Conservation (phyloP, 2,329 filamentous ascomycete genomes). For the Thermoascus crustaceus region DNA sequence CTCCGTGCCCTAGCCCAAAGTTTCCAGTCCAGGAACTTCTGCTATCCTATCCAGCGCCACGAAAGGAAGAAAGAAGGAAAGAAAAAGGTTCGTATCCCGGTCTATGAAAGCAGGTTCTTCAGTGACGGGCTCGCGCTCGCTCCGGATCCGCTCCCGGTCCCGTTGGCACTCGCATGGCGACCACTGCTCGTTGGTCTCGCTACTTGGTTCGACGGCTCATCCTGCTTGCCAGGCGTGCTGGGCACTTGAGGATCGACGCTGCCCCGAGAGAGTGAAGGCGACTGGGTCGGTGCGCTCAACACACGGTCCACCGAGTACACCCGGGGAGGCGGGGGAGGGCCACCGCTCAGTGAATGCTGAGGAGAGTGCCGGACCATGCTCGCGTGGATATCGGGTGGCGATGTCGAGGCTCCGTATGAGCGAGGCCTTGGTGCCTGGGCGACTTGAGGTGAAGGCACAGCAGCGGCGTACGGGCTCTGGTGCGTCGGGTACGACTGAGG, state of each 20-base stretch:
- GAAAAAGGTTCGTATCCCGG: neutral
- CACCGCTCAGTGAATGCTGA: slow-evolving; percentile 28
- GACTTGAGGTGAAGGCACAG: slow-evolving; percentile 26
- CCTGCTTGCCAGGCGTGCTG: slow-evolving; percentile 22
- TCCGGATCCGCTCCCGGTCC: slow-evolving; percentile 34
- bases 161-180: slow-evolving; percentile 14
- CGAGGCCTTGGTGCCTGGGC: slow-evolving; percentile 23
- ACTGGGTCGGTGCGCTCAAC: slow-evolving; percentile 25
- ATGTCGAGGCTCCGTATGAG: slow-evolving; percentile 29
- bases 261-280: slow-evolving; percentile 27
- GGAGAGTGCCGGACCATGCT: slow-evolving; percentile 30
- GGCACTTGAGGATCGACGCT: slow-evolving; percentile 28
- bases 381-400: slow-evolving; percentile 30
- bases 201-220: slow-evolving; percentile 18
- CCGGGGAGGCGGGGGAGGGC: slow-evolving; percentile 25
- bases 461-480: slow-evolving; percentile 30
- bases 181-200: slow-evolving; percentile 19
- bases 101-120: slow-evolving; percentile 61
- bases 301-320: slow-evolving; percentile 32
- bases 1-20: too few relatives aligned
- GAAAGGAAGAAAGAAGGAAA: too few relatives aligned
- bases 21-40: too few relatives aligned
- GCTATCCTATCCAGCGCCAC: too few relatives aligned
- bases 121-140: slow-evolving; percentile 71
- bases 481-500: slow-evolving; percentile 28